Conservation (phyloP, 495 filamentous ascomycete species). For the Cercophora samala region DNA sequence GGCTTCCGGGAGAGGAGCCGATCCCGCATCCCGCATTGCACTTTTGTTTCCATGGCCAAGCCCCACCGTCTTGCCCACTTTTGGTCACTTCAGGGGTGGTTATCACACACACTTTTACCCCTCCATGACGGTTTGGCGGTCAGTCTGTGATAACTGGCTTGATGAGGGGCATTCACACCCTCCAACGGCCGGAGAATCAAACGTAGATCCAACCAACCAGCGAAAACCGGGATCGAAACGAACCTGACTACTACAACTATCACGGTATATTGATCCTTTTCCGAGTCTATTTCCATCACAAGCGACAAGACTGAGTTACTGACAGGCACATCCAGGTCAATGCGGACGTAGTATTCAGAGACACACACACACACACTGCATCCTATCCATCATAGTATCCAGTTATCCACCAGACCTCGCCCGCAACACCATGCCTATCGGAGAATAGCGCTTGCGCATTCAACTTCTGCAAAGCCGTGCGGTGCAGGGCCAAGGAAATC, state of each 20-base stretch:
- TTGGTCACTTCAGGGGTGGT: neutral
- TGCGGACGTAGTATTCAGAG: slow-evolving; percentile 6
- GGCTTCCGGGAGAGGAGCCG: slow-evolving; percentile 14
- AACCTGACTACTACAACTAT: neutral
- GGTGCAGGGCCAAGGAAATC: slow-evolving; percentile 19
- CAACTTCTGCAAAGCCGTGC: slow-evolving; percentile 19
- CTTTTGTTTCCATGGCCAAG: neutral
- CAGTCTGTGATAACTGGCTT: neutral
- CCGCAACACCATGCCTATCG: slow-evolving; percentile 18
- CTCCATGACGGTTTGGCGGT: slow-evolving; percentile 5
- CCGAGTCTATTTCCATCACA: neutral
- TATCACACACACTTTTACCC: neutral
- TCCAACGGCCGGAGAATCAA: slow-evolving; percentile 10
- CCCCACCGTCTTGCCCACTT: neutral
- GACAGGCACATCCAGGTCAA: neutral
- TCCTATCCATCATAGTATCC: slow-evolving; percentile 1
- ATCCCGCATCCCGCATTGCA: neutral
- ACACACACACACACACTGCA: neutral
- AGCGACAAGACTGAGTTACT: neutral
- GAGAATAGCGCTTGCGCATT: slow-evolving; percentile 13
- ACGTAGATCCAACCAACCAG: slow-evolving; percentile 11
- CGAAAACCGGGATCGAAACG: neutral
- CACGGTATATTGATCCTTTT: neutral
- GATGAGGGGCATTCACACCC: neutral
- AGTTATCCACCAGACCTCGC: neutral